phyloP scores from a whole-genome alignment of 1,284 basidiomycete genomes.

The Inonotus obliquus region DNA sequence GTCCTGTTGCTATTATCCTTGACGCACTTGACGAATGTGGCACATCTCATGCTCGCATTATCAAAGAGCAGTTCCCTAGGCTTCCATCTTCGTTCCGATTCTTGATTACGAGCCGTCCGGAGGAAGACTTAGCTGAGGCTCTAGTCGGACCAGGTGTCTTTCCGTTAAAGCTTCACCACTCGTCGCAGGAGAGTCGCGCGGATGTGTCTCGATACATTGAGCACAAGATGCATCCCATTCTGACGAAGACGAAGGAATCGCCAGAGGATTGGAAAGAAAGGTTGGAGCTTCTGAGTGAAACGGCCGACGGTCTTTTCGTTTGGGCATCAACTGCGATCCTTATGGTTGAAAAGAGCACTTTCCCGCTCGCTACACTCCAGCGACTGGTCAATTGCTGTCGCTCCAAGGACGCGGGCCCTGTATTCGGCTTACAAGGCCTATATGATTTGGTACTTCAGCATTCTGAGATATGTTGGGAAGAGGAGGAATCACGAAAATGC shows the following conservation, averaged over 20 bases:
- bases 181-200: too few relatives aligned
- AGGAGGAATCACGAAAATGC: neutral
- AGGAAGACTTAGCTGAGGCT: neutral
- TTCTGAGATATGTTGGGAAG: neutral
- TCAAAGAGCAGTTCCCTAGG: slow-evolving; percentile 23
- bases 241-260: too few relatives aligned
- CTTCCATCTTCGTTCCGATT: slow-evolving; percentile 3
- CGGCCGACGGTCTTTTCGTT: slow-evolving; percentile 27
- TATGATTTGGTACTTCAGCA: neutral
- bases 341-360: neutral
- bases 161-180: too few relatives aligned
- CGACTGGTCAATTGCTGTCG: too few relatives aligned
- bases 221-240: too few relatives aligned
- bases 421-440: neutral
- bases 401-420: neutral
- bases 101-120: neutral
- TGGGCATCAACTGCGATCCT: slow-evolving; percentile 28
- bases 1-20: slow-evolving; percentile 6
- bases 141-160: too few relatives aligned
- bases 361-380: neutral
- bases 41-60: slow-evolving; percentile 21
- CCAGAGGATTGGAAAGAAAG: slow-evolving; percentile 12
- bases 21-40: slow-evolving; percentile 13
- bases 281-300: slow-evolving; percentile 22
- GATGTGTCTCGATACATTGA: too few relatives aligned